Base-by-base conservation (phyloP, 2,329 filamentous ascomycete species). In the Neophaeococcomyces mojaviensis region DNA sequence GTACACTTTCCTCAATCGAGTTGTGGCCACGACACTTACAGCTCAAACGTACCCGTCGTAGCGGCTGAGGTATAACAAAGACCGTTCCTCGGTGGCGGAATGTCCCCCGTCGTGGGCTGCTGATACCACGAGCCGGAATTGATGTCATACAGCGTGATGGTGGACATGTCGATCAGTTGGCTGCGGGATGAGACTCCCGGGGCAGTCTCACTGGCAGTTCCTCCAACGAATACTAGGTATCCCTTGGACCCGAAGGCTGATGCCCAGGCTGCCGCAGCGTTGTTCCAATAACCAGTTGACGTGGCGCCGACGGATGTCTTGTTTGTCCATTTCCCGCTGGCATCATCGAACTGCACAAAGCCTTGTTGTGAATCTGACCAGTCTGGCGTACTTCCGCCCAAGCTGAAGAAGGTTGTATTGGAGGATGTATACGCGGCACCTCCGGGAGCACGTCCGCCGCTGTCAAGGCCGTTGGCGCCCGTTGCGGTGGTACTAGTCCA, bases 31-130 rank as follows among this genome's bases (percentile, higher is more conserved):
- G 3, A 67, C 24, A 28, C 24, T 28, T 28, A 28, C 24, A 28
- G 24, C 31, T 30, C 39, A 36, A 10, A 18, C 13, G 22, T 46
- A 30, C 43, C 43, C 38, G 30, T 46, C 26, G 24, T 28, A 10
- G 24, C 10, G 10, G 24, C 24, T 6, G 24, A 28, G 24, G 24
- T 28, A 28, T 28, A 76, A 39, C 52, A 55, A 42, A 53, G 53
- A 15, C 47, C 43, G 3, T 39, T 39, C 18, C 52, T 39, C 24
- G 48, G 38, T 5, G 40, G 39, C 9, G 52, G 52, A 28, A 55
- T 41, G n/a, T 49, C 51, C 4, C 52, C 52, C 2, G 52, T 53
- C 7, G 52, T 49, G 28, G 37, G 48, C 40, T 55, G 52, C 2
- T 39, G 49, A 30, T 48, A 49, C 52, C 52, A 55, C 16, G 20